phyloP scores from a whole-genome alignment of 306 rosid genomes.

The Alnus glutinosa region DNA sequence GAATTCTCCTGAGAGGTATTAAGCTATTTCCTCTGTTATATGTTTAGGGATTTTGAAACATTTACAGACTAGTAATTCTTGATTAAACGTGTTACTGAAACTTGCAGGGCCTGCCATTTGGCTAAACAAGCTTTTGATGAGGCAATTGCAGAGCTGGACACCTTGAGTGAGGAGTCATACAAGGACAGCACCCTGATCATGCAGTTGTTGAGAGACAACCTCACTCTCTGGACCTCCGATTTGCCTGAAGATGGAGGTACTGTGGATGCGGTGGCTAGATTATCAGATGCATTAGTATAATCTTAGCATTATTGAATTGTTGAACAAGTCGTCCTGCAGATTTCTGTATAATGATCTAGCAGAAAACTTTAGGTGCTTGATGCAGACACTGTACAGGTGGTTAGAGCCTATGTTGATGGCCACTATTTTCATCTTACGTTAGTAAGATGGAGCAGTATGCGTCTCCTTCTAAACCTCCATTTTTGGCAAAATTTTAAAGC shows the following conservation, averaged over 20 bases:
- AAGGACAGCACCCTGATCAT: slow-evolving; percentile 98
- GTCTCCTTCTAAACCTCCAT: neutral
- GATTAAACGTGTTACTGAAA: slow-evolving; percentile 29
- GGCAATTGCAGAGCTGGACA: slow-evolving; percentile 98
- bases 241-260: slow-evolving; percentile 99
- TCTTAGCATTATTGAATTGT: neutral
- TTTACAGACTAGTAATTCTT: slow-evolving; percentile 18
- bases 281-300: slow-evolving; percentile 6
- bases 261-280: slow-evolving; percentile 11
- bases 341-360: slow-evolving; percentile 18
- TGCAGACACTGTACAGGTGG: neutral
- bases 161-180: slow-evolving; percentile 98
- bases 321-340: slow-evolving; percentile 7
- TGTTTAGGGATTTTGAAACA: slow-evolving; percentile 9
- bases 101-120: slow-evolving; percentile 94
- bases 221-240: slow-evolving; percentile 99
- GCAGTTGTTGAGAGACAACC: slow-evolving; percentile 98
- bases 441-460: neutral
- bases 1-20: slow-evolving; percentile 96
- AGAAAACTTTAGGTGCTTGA: slow-evolving; percentile 7
- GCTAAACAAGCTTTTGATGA: slow-evolving; percentile 99
- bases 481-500: neutral
- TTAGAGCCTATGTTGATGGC: neutral
- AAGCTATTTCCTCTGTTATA: slow-evolving; percentile 4
- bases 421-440: neutral